phyloP scores from a whole-genome alignment of 177 flowering plant genomes.

The Vitis hybrid region DNA sequence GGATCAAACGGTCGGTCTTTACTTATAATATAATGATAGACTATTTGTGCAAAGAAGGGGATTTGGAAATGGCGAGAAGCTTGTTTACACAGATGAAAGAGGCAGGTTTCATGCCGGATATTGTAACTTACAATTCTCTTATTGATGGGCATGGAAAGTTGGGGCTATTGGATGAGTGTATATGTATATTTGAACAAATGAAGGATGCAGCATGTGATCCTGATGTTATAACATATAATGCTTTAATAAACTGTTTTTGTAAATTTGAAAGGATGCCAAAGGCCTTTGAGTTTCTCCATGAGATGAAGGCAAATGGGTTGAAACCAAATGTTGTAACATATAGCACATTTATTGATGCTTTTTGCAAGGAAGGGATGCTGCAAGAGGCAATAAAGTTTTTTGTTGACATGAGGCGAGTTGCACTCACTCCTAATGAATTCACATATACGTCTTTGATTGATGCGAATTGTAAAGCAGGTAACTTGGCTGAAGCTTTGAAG shows the following conservation, averaged over 20 bases:
- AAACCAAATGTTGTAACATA: conserved; percentile 82
- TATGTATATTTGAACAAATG: conserved; percentile 61
- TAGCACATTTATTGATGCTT: conserved; percentile 81
- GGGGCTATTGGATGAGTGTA: conserved; percentile 54
- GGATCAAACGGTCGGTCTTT: conserved; percentile 52
- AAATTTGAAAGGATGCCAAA: conserved; percentile 51
- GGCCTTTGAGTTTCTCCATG: conserved; percentile 54
- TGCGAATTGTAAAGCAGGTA: conserved; percentile 68
- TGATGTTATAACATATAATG: conserved; percentile 80
- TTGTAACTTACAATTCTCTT: conserved; percentile 76
- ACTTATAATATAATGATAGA: conserved; percentile 81
- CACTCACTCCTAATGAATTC: conserved; percentile 72
- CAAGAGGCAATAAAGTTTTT: conserved; percentile 68
- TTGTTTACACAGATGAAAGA: conserved; percentile 61
- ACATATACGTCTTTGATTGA: conserved; percentile 80
- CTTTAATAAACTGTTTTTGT: conserved; percentile 75
- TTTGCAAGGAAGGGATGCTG: conserved; percentile 85
- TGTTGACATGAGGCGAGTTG: conserved; percentile 67
- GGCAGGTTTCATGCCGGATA: conserved; percentile 55
- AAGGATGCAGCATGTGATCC: conserved; percentile 58
- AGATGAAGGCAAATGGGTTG: conserved; percentile 62
- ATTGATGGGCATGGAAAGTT: conserved; percentile 77
- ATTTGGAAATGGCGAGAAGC: conserved; percentile 43
- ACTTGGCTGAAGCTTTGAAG: conserved; percentile 55
- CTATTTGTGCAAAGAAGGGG: conserved; percentile 62